phyloP scores from a whole-genome alignment of 2,329 filamentous ascomycete species.

The Chrysosporium queenslandicum region DNA sequence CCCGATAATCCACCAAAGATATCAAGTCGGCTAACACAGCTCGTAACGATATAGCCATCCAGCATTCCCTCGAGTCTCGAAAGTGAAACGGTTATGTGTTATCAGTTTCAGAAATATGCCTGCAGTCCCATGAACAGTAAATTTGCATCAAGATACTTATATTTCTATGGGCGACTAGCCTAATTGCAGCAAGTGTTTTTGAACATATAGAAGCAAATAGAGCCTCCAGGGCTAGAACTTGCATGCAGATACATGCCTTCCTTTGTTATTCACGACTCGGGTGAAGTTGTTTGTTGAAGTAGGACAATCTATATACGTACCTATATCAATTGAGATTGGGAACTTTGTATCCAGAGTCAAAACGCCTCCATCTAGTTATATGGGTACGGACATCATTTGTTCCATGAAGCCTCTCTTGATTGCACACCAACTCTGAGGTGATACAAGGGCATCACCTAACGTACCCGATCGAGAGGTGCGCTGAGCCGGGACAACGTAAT shows the following conservation, averaged over 20 bases:
- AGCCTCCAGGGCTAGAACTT: slow-evolving; percentile 7
- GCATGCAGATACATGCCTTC: neutral
- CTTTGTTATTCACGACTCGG: no score
- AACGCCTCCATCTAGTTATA: no score
- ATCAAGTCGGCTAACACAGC: neutral
- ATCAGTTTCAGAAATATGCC: neutral
- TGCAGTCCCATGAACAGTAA: neutral
- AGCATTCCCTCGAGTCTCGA: slow-evolving; percentile 17
- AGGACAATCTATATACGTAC: no score
- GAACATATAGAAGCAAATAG: slow-evolving; percentile 6
- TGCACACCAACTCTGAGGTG: no score
- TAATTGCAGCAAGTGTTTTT: slow-evolving; percentile 3
- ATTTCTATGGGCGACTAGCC: neutral
- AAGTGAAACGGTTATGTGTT: slow-evolving; percentile 8
- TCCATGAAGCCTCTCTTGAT: no score
- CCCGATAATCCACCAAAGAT: neutral
- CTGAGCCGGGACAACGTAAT: neutral
- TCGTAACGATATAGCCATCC: slow-evolving; percentile 15
- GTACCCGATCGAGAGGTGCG: no score
- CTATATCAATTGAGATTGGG: no score
- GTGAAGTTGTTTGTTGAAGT: no score
- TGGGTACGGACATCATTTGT: no score
- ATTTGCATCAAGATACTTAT: neutral
- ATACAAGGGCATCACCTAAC: no score
- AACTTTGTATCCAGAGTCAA: no score